A percentile compares a stretch with the other conserved stretches of the same genome.
Conservation (phyloP, 2,329 filamentous ascomycete genomes). For the Scolecobasidium constrictum region DNA sequence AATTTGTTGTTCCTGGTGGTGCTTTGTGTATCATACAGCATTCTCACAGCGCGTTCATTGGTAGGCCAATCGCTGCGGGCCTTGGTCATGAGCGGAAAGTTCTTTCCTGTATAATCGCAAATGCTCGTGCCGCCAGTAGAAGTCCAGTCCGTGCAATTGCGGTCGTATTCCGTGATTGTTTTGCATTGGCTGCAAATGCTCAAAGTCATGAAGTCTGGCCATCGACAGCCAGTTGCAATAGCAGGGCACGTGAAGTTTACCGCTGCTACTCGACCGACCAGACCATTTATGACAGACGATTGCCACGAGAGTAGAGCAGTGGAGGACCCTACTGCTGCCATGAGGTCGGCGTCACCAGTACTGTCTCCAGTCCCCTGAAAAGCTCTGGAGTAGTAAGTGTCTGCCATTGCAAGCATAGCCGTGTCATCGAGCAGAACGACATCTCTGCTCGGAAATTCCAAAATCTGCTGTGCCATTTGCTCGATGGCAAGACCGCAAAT, state of each 20-base stretch:
- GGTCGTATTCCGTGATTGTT: not conserved
- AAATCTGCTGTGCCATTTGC: constrained; percentile 22
- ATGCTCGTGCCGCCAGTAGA: too few species aligned
- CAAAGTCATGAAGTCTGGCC: constrained; percentile 8
- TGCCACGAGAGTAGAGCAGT: too few species aligned
- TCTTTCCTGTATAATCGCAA: too few species aligned
- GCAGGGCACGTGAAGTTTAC: not conserved
- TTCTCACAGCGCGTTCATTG: too few species aligned
- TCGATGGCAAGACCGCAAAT: constrained; percentile 16
- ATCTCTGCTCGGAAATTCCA: constrained; percentile 17
- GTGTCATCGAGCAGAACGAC: constrained; percentile 9
- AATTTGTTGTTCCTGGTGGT: too few species aligned
- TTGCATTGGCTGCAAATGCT: constrained; percentile 8
- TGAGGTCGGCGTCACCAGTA: too few species aligned
- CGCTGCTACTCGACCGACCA: not conserved
- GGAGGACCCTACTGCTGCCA: too few species aligned
- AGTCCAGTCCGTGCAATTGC: not conserved
- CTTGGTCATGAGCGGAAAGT: too few species aligned
- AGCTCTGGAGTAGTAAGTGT: not conserved
- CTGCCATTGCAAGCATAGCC: constrained; percentile 13
- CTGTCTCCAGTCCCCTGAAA: not conserved
- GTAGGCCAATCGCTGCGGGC: too few species aligned
- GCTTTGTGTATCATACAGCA: too few species aligned
- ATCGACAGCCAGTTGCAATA: constrained; percentile 4
- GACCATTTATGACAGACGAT: not conserved